Evolutionary conservation across 352 stramenopile species (phyloP).

Genomic region (Thalassiosira ordinaria): DNA sequence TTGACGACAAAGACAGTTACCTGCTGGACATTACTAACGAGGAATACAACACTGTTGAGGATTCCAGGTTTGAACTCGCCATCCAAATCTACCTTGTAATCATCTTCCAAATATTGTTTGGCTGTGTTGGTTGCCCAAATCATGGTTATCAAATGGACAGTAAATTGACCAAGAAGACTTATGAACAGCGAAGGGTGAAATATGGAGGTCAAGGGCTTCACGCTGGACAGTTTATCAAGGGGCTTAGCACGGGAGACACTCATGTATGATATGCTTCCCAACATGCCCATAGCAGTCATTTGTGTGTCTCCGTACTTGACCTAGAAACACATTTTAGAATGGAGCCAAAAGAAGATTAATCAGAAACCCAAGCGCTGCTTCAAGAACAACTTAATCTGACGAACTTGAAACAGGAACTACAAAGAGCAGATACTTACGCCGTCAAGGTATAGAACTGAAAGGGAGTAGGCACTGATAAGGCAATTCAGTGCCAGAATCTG

Average conservation of each 20-base stretch:
- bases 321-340: too few species aligned
- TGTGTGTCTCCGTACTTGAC: constrained; percentile 97
- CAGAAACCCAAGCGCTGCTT: not conserved
- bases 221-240: constrained; percentile 93
- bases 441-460: constrained; percentile 99
- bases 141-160: constrained; percentile 95
- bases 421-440: constrained; percentile 80
- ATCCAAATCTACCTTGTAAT: constrained; percentile 87
- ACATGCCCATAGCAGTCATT: constrained; percentile 91
- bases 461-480: constrained; percentile 93
- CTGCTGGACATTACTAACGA: constrained; percentile 89
- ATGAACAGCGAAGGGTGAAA: constrained; percentile 98
- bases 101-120: constrained; percentile 84
- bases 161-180: constrained; percentile 96
- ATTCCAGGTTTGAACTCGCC: constrained; percentile 84
- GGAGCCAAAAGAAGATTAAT: constrained; percentile 11
- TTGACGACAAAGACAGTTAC: constrained; percentile 99
- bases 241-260: constrained; percentile 94
- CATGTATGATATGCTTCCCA: constrained; percentile 89
- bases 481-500: constrained; percentile 99
- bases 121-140: constrained; percentile 86
- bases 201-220: constrained; percentile 96
- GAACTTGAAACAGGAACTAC: not conserved
- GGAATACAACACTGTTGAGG: constrained; percentile 98
- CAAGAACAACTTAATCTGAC: too few species aligned